Evolutionary conservation across 805 yeast genomes (phyloP), one percentile per base, ranked within the genome.

Genomic region (Candida ortonii): DNA sequence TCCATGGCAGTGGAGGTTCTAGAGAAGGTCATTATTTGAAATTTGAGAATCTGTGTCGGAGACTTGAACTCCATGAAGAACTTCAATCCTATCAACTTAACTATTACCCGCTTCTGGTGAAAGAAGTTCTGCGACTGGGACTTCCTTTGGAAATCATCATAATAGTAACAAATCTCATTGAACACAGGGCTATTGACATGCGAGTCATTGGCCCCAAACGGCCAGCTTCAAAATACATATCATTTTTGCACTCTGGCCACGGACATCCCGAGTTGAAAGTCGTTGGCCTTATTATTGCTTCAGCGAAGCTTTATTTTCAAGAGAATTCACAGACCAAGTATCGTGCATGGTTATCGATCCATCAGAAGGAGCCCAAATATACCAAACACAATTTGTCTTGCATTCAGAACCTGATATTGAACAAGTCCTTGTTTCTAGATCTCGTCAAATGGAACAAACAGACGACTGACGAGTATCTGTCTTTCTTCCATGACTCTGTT

Each of bases 111-210:
- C 44, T 71, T 6, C 28, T 76, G 3, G 59, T 73, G 34, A 62
- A 64, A 36, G 38, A 67, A 1, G 56, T 70, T 3, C 53, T 65
- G 3, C 71, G 71, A 26, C 44, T 71, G 26, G 51, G 71, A 11
- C 44, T 79, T 5, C 75, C 88, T 1, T 65, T 78, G 3, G 72
- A 71, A 24, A 47, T 80, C 2, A 69, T 70, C 16, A 35, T 52
- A 0, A 54, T 67, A 18, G 61, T 65, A 8, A 47, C 51, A 15
- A 54, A 53, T 5, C 30, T 58, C 3, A 39, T 70, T 4, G 32
- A 54, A 26, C 6, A 24, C 25, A 15, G 33, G 2, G 33, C 46
- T 1, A 28, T 56, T 1, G 38, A 46, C 21, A 26, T 54, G 23
- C 7, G 26, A 1, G 4, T 33, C 33, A 8, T 15, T 7, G 29